Evolutionary conservation across 805 yeast species (phyloP), one percentile per base, ranked within the genome.

Genomic region (Metschnikowia anglica): DNA sequence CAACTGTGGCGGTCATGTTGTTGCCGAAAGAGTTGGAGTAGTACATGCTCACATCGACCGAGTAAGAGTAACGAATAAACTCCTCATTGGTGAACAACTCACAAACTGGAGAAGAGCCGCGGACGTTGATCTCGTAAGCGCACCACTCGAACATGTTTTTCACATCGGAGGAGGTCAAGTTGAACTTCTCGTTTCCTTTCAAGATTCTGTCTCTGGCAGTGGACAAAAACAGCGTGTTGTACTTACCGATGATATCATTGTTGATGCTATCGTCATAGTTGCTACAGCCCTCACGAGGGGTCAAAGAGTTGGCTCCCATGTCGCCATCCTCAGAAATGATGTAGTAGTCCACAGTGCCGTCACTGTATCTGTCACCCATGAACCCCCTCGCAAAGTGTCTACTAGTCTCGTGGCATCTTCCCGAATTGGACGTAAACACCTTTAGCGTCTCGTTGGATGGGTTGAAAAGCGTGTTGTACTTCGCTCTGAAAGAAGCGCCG

Each of bases 61-160:
- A 66, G 62, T 86, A 88, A 37, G 80, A 80, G 52, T 73, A 76
- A 27, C 74, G 76, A 39, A 83, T 63, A 69, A 79, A 81, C 47
- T 86, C 91, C 18, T 80, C 80, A 52, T 73, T 73, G 31, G 88
- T 82, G 64, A 87, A 80, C 24, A 83, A 70, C 28, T 73, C 72
- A 62, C 95, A 86, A 49, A 85, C 79, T 25, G 74, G 72, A 12
- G 93, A 83, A 41, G 63, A 59, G 8, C 93, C 95, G 43, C 70
- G 72, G 8, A 79, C 85, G 43, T 85, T 85, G 34, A 85, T 63
- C 62, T 87, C 95, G 58, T 73, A 87, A 3, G 87, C 89, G 64
- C 95, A 86, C 64, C 80, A 73, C 10, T 72, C 67, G 54, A 83
- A 80, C 49, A 86, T 54, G 18, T 61, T 62, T 32, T 59, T 62